phyloP scores from a whole-genome alignment of 192 early-diverging fungal genomes.

The Endogone sp. region DNA sequence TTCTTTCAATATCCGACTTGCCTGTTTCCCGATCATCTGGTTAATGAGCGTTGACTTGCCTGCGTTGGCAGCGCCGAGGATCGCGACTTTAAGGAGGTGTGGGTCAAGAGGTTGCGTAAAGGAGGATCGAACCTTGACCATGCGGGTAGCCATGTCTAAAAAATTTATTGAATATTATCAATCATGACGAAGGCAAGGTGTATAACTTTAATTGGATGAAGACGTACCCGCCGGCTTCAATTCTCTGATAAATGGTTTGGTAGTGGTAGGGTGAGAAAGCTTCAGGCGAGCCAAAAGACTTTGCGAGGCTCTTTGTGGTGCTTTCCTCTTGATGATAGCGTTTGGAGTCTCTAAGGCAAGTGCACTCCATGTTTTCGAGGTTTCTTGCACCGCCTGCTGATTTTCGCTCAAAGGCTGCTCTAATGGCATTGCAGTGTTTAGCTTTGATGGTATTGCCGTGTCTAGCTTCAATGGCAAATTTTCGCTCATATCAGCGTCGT shows the following conservation, averaged over 20 bases:
- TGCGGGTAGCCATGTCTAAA: slow-evolving; percentile 23
- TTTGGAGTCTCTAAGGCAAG: too few species aligned
- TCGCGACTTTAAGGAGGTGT: slow-evolving; percentile 52
- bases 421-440: background rate
- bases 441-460: background rate
- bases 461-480: too few species aligned
- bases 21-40: slow-evolving; percentile 46
- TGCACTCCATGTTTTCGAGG: background rate
- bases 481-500: too few species aligned
- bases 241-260: background rate
- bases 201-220: background rate
- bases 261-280: too few species aligned
- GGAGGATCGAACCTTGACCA: slow-evolving; percentile 29
- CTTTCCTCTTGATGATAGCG: too few species aligned
- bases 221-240: background rate
- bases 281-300: background rate
- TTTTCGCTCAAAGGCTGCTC: background rate
- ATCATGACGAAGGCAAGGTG: background rate
- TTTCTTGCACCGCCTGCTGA: background rate
- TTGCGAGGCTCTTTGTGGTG: too few species aligned
- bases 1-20: slow-evolving; percentile 4
- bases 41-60: slow-evolving; percentile 82
- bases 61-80: slow-evolving; percentile 69
- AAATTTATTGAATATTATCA: background rate
- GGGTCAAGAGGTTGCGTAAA: slow-evolving; percentile 60